Conservation (phyloP, 148 eudicot genomes). For the Bassia scoparia region DNA sequence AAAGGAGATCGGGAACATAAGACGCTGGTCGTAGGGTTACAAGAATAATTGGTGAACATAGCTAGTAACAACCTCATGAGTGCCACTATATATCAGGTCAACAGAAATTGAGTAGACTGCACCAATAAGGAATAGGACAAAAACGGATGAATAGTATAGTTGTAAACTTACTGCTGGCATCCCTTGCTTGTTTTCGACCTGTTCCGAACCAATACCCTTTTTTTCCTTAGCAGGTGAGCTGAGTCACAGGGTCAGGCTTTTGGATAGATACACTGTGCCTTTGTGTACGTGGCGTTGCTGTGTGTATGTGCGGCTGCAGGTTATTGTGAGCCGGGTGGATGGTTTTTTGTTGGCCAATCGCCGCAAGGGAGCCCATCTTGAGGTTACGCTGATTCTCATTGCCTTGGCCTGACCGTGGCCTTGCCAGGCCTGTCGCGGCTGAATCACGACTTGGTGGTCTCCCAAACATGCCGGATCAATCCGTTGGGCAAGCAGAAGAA, state of each 20-base stretch:
- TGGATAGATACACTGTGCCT: constrained; percentile 57
- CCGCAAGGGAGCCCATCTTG: constrained; percentile 93
- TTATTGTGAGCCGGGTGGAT: too few species aligned
- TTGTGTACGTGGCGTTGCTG: constrained; percentile 60
- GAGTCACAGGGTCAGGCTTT: constrained; percentile 58
- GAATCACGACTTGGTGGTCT: constrained; percentile 92
- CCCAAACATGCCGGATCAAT: constrained; percentile 99
- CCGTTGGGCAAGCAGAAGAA: constrained; percentile 70
- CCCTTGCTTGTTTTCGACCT: constrained; percentile 68
- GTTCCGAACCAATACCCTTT: constrained; percentile 64
- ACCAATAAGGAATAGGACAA: background rate
- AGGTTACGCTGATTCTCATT: constrained; percentile 69
- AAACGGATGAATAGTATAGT: constrained; percentile 7
- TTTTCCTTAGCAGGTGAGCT: constrained; percentile 69
- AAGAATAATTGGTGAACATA: background rate
- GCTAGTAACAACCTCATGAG: background rate
- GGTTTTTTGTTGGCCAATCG: constrained; percentile 70
- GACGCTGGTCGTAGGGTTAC: too few species aligned
- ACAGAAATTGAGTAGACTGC: too few species aligned
- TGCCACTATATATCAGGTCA: too few species aligned
- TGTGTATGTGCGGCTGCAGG: too few species aligned
- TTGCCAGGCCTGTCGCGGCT: constrained; percentile 64
- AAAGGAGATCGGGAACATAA: too few species aligned
- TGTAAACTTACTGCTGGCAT: constrained; percentile 57
- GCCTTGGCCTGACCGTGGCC: constrained; percentile 70